Conservation (phyloP, 768 basidiomycete genomes). For the Lanmaoa rubissima region DNA sequence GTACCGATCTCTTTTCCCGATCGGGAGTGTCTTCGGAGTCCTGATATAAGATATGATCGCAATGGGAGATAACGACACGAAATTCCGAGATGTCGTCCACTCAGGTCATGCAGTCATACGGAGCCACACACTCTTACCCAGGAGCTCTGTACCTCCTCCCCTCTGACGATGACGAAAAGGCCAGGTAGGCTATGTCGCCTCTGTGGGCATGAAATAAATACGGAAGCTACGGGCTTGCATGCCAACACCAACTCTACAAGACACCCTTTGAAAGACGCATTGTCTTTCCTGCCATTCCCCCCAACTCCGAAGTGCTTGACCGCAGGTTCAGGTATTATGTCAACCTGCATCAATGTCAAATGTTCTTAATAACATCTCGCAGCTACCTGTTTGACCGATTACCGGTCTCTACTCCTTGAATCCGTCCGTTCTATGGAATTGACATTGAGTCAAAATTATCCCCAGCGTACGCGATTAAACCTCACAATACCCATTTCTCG, state of each 20-base stretch:
- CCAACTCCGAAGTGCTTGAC: constrained; percentile 17
- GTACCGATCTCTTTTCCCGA: too few relatives aligned
- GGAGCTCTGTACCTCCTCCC: constrained; percentile 24
- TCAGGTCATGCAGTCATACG: constrained; percentile 2
- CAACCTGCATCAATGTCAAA: not conserved
- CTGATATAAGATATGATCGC: too few relatives aligned
- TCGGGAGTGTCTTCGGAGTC: too few relatives aligned
- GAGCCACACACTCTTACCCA: constrained; percentile 14
- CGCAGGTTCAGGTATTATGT: constrained; percentile 22
- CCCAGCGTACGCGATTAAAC: not conserved
- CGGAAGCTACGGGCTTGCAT: constrained; percentile 6
- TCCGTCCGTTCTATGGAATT: constrained; percentile 21
- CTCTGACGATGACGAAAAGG: constrained; percentile 18
- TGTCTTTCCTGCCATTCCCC: constrained; percentile 9
- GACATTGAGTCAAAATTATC: constrained; percentile 22
- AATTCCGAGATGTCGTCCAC: too few relatives aligned
- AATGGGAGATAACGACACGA: too few relatives aligned
- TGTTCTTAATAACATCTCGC: not conserved
- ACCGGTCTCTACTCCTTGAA: constrained; percentile 6
- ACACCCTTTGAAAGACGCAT: constrained; percentile 14
- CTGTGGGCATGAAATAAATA: not conserved
- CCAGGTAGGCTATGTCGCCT: constrained; percentile 2
- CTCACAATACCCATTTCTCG: constrained; percentile 11
- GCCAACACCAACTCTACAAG: constrained; percentile 22
- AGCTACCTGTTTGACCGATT: constrained; percentile 21